Conservation (phyloP, 139 green algal species). For the Bryopsis sp. region DNA sequence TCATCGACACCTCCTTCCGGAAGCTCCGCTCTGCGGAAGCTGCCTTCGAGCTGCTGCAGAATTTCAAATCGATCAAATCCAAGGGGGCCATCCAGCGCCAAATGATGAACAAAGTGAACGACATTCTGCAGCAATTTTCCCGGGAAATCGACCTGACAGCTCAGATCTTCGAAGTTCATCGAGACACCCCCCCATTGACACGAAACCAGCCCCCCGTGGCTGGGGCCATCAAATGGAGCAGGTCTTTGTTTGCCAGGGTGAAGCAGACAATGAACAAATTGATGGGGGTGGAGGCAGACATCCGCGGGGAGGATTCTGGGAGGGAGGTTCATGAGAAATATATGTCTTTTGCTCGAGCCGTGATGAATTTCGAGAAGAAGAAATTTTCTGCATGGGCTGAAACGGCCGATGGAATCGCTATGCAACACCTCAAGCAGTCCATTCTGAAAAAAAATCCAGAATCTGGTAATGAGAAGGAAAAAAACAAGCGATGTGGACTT, state of each 20-base stretch:
- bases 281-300: slow-evolving; percentile 40
- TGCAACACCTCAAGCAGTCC: slow-evolving; percentile 61
- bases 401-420: slow-evolving; percentile 48
- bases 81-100: slow-evolving; percentile 67
- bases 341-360: slow-evolving; percentile 51
- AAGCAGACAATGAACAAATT: slow-evolving; percentile 78
- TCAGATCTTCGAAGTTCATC: slow-evolving; percentile 52
- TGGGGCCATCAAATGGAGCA: slow-evolving; percentile 77
- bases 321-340: slow-evolving; percentile 49
- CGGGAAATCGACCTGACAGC: slow-evolving; percentile 58
- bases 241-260: slow-evolving; percentile 64
- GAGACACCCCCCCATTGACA: slow-evolving; percentile 50
- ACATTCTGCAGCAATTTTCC: slow-evolving; percentile 82
- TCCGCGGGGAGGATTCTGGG: slow-evolving; percentile 19
- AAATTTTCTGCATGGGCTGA: slow-evolving; percentile 62
- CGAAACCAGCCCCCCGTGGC: slow-evolving; percentile 78
- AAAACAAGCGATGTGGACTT: too few relatives aligned
- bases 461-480: slow-evolving; percentile 35
- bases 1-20: slow-evolving; percentile 92
- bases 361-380: slow-evolving; percentile 83
- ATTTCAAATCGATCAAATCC: slow-evolving; percentile 78
- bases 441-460: slow-evolving; percentile 49
- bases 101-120: slow-evolving; percentile 80
- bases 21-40: slow-evolving; percentile 75
- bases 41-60: slow-evolving; percentile 82